These are phyloP conservation scores for Mycogone perniciosa DNA, from an alignment of 2,329 filamentous ascomycete species.

Conservation along the genomic window DNA sequence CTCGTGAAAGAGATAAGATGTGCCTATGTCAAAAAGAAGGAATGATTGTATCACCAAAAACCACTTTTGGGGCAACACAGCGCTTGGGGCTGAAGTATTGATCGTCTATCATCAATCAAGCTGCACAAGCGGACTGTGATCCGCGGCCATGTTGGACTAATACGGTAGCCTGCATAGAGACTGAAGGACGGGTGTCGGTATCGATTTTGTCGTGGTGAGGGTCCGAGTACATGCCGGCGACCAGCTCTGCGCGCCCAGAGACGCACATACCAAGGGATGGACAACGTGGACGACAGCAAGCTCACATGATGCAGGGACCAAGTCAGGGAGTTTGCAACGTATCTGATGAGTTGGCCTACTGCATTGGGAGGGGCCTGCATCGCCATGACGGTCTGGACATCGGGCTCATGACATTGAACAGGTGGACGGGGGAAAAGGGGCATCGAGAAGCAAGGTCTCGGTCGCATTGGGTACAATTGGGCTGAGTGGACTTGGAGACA, in stretches of 20 bases:
- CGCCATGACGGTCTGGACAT: conserved; percentile 8
- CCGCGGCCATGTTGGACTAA: conserved; percentile 4
- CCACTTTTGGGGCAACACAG: background rate
- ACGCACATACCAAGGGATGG: background rate
- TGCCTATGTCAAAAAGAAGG: background rate
- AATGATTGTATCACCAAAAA: background rate
- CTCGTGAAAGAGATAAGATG: background rate
- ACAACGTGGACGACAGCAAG: conserved; percentile 9
- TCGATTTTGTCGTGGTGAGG: conserved; percentile 2
- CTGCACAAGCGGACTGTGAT: conserved; percentile 1
- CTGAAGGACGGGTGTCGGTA: conserved; percentile 1
- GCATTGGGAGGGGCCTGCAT: conserved; percentile 27
- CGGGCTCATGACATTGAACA: conserved; percentile 1
- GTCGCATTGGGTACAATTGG: conserved; percentile 15
- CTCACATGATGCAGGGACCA: conserved; percentile 5
- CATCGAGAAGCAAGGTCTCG: background rate
- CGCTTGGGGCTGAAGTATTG: background rate
- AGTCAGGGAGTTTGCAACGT: conserved; percentile 8
- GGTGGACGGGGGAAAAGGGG: conserved; percentile 3
- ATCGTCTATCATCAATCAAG: conserved; percentile 11
- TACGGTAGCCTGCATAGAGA: conserved; percentile 4
- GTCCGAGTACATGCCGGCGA: conserved; percentile 2
- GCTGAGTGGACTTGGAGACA: conserved; percentile 6
- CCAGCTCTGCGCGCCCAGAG: conserved; percentile 1
- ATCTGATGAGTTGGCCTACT: conserved; percentile 26